Percentiles rank a stretch among this genome's conserved stretches.
Evolutionary conservation across 148 eudicot species (phyloP).

Genomic region (Amaranthus cruentus): DNA sequence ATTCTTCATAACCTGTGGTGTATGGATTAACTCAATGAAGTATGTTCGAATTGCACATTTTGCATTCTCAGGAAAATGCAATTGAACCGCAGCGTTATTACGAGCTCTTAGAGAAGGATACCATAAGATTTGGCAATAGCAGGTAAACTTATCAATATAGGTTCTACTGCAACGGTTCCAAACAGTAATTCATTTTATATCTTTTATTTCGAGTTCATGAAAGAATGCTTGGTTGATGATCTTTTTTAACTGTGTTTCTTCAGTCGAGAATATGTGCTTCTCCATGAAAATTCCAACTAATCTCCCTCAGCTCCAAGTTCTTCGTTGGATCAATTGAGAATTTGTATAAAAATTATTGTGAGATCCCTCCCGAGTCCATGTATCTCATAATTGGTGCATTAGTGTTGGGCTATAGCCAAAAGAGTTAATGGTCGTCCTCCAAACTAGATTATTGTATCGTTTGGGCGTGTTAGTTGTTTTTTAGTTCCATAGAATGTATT

Average conservation of each 20-base stretch:
- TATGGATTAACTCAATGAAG: neutral
- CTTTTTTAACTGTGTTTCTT: constrained; percentile 20
- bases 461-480: neutral
- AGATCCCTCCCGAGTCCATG: neutral
- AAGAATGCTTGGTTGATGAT: neutral
- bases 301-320: constrained; percentile 3
- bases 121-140: constrained; percentile 87
- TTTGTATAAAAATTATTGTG: neutral
- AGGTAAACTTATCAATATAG: constrained; percentile 41
- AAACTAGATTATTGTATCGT: neutral
- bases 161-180: neutral
- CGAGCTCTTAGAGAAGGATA: constrained; percentile 83
- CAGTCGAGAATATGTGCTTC: constrained; percentile 94
- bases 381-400: neutral
- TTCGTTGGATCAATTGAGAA: neutral
- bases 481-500: neutral
- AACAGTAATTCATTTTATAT: too few relatives aligned
- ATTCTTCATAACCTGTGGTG: neutral
- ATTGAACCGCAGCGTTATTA: constrained; percentile 83
- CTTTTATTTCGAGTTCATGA: neutral
- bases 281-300: constrained; percentile 71
- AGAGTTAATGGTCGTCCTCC: neutral
- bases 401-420: neutral
- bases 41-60: constrained; percentile 2
- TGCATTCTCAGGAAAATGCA: constrained; percentile 61